Base-by-base conservation (phyloP, 352 stramenopile species). In the Lagenidium sp. region DNA sequence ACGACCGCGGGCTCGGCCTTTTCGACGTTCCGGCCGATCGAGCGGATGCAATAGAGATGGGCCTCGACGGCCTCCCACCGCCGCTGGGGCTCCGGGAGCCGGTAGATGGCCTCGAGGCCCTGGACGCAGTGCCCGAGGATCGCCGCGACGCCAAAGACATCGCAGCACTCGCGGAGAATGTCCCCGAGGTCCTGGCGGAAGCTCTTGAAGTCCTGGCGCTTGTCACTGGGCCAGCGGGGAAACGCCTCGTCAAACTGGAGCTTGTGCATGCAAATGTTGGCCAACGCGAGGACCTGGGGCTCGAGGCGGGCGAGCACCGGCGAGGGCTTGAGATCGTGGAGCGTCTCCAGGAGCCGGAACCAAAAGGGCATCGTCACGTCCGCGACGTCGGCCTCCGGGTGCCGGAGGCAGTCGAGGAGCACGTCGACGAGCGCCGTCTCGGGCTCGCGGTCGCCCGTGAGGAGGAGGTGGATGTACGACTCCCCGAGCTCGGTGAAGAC, bases 401-500 rank as follows among this genome's bases (percentile, higher is more conserved):
- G 87, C 21, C 68, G 68, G 73, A 93, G 94, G 47, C 82, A 95
- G 45, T 91, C 81, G n/a, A 90, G 50, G n/a, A 95, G 58, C 29
- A 93, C 57, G 36, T 94, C 74, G 6, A 94, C 77, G 1, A 95
- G 60, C 7, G 67, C 59, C 4, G 61, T 60, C 46, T 93, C 70
- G 16, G 71, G 53, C 49, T 82, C 60, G 20, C 69, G 63, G 18
- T 70, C 62, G 19, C 76, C 68, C 2, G 68, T 61, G n/a, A 95
- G 28, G 7, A 95, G 55, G 39, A 95, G 38, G 25, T 80, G 56
- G 37, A 96, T 63, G 57, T 92, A 95, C 12, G 72, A 72, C 37
- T 96, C 86, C 8, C 70, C 78, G 60, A 94, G 88, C 48, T 96
- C 86, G 0, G 86, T 95, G 46, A 96, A 96, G 32, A 96, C 73